Base-by-base conservation (phyloP, 2,329 filamentous ascomycete genomes). In the Phaeosphaeria sp. region DNA sequence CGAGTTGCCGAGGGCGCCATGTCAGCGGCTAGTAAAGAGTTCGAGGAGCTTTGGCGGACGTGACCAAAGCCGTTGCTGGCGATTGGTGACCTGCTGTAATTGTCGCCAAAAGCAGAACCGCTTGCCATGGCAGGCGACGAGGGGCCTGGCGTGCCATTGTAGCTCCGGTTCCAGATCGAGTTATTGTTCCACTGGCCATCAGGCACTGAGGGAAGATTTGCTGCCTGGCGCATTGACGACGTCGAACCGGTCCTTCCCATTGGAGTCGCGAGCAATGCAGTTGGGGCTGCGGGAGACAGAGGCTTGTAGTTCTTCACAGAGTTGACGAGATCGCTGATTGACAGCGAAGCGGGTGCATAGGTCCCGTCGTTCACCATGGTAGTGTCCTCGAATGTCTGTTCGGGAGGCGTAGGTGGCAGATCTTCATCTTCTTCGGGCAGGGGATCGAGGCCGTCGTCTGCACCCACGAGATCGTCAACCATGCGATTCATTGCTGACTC, bases 391-490 rank as follows among this genome's bases (percentile, higher is more conserved):
- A 81, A 80, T 3, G 76, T 77, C 58, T 81, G 79, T 52, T 80
- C 78, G 6, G 80, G 80, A 40, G 80, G 80, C 20, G 79, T 82
- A n/a, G 79, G 77, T 3, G 80, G 80, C 25, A 80, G 73, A 57
- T 78, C 74, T 53, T 79, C 76, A 27, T 77, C 77, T 56, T 81
- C 80, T 49, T 81, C 79, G 8, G 67, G 71, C 24, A 78, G 63
- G 21, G 75, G 72, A 56, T 77, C 76, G 49, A 78, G 59, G 43
- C 78, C 74, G 24, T 79, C 78, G 49, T 80, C 77, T 20, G 71
- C 70, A 44, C 76, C 77, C 50, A 87, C 78, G 25, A 88, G 75
- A 56, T 84, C 79, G 62, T 87, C 83, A 15, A 88, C 85, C 85
- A 87, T 87, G 9, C 79, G 80, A 59, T 80, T 80, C 77, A 86